phyloP scores from a whole-genome alignment of 169 alveolate genomes.

The Eimeria necatrix region DNA sequence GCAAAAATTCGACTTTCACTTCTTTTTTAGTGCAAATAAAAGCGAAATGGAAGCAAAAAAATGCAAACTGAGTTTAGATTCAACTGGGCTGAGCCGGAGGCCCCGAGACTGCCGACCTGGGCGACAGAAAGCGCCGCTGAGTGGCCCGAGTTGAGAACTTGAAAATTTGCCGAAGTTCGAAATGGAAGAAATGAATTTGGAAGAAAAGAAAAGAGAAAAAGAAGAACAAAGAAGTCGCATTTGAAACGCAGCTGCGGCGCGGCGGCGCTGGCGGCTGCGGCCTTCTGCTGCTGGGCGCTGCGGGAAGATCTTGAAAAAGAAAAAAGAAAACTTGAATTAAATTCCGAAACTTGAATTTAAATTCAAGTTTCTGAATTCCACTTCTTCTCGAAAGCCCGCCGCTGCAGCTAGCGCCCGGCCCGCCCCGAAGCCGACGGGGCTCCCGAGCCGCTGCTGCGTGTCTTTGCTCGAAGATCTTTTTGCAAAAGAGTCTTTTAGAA shows the following conservation, averaged over 20 bases:
- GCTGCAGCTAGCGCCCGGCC: no score
- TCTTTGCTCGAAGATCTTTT: no score
- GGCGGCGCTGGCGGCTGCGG: neutral
- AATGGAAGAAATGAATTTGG: neutral
- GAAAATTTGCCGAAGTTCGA: neutral
- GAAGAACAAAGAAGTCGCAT: neutral
- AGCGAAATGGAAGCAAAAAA: neutral
- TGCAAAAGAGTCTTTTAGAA: no score
- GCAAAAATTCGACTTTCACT: neutral
- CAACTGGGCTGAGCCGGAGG: neutral
- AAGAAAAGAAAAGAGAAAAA: neutral
- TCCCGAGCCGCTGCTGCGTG: no score
- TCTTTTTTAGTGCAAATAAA: neutral
- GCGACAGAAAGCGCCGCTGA: neutral
- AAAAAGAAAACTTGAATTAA: neutral
- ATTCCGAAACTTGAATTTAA: no score
- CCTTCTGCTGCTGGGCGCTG: neutral
- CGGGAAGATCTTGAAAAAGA: neutral
- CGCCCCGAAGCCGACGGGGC: no score
- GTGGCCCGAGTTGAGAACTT: neutral
- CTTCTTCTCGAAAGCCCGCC: no score
- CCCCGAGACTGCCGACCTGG: neutral
- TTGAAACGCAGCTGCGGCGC: neutral
- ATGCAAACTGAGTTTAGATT: neutral
- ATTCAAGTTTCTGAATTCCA: no score